phyloP scores from a whole-genome alignment of 441 rosid species.

The Theobroma grandiflorum region DNA sequence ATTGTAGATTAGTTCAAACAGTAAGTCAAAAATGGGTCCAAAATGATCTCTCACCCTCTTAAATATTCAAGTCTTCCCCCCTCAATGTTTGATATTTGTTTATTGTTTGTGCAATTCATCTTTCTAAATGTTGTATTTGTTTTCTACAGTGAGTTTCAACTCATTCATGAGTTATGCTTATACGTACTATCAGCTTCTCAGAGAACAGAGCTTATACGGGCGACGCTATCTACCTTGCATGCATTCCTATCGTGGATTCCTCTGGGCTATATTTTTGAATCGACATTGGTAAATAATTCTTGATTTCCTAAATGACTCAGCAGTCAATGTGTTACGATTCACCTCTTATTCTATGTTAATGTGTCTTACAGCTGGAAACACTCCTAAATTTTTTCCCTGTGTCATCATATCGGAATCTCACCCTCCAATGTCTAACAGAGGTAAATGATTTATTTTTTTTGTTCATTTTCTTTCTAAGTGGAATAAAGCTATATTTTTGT shows the following conservation, averaged over 20 bases:
- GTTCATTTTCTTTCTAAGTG: not conserved
- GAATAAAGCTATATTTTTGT: constrained; percentile 9
- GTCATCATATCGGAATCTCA: constrained; percentile 92
- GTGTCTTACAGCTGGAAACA: constrained; percentile 80
- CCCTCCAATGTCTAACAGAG: constrained; percentile 99
- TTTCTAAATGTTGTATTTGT: constrained; percentile 34
- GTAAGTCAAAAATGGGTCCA: not conserved
- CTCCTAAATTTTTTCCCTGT: constrained; percentile 88
- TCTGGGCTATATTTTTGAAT: constrained; percentile 98
- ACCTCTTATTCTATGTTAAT: constrained; percentile 12
- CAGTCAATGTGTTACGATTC: constrained; percentile 14
- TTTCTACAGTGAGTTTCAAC: constrained; percentile 93
- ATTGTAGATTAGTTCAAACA: not conserved
- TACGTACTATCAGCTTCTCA: constrained; percentile 98
- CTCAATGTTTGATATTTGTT: not conserved
- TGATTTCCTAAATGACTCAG: constrained; percentile 22
- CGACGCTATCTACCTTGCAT: constrained; percentile 95
- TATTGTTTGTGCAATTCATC: constrained; percentile 26
- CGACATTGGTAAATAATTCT: constrained; percentile 72
- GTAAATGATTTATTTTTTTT: constrained; percentile 41
- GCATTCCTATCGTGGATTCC: constrained; percentile 99
- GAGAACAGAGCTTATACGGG: constrained; percentile 94
- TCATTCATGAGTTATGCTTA: constrained; percentile 98
- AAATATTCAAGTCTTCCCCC: not conserved
- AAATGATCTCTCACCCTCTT: not conserved